Base-by-base conservation (phyloP, 129 eudicot genomes). In the Flaveria trinervia region DNA sequence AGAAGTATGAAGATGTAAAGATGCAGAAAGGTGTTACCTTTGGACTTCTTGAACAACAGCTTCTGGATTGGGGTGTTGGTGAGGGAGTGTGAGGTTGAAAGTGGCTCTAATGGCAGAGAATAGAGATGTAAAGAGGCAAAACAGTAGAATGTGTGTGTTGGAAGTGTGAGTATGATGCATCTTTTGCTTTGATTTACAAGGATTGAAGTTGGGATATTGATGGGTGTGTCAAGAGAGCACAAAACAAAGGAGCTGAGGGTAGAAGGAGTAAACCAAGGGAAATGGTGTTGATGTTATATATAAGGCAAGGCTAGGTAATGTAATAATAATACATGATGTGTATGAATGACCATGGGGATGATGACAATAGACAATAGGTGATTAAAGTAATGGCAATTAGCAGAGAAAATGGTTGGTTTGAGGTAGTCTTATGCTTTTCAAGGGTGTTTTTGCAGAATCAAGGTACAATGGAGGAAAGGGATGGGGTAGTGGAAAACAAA, bases 21-120 rank as follows among this genome's bases (percentile, higher is more conserved):
- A 30, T 30, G 54, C 61, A 68, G 46, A 67, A 76, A 61, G 25
- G 23, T 64, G 28, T 60, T 79, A 93, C 98, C 97, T 91, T 68
- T 85, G 89, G 2, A 91, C 89, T 75, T 93, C 82, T 85, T 82
- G 93, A 81, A 81, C 97, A 39, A 93, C 96, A 80, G 84, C 80
- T 78, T 93, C 98, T 74, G 97, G 98, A 86, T 85, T 49, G 45
- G 98, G 98, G 84, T 86, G 94, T 80, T 90, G 98, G 79, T 93
- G 96, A 48, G 97, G 89, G 69, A 93, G 96, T 9, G 96, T 86
- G 83, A 85, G 89, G 76, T 92, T 92, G 57, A 85, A 71, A 62
- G 84, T 72, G 23, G 91, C 88, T 74, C 48, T 71, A 66, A 72
- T 79, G 77, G 69, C 70, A 23, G 79, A 76, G 43, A 85, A 83